A percentile compares a stretch with the other conserved stretches of the same genome.
Evolutionary conservation across 2,329 filamentous ascomycete genomes (phyloP).

Genomic region (Stagonosporopsis tanaceti): DNA sequence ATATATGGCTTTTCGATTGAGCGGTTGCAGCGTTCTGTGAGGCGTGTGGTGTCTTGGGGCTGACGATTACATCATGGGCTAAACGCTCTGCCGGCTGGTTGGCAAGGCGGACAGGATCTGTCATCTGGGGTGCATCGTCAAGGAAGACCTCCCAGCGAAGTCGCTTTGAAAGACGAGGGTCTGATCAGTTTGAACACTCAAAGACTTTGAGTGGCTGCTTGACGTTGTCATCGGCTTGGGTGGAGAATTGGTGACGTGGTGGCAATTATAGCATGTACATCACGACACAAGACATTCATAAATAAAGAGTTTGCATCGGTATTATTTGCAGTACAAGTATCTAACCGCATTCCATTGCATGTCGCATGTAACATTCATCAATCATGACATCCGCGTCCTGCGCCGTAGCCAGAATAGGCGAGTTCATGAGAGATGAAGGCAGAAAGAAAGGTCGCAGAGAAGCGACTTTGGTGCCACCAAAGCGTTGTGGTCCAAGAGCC

Average conservation of each 20-base stretch:
- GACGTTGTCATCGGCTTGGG: background rate
- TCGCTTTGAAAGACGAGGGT: too few species aligned
- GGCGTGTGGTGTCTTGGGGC: background rate
- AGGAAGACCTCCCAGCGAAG: background rate
- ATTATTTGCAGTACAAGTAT: conserved; percentile 22
- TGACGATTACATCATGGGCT: conserved; percentile 13
- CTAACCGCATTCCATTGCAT: conserved; percentile 25
- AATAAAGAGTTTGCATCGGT: conserved; percentile 10
- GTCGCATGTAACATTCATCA: conserved; percentile 20
- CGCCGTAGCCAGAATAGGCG: conserved; percentile 24
- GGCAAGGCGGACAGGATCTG: conserved; percentile 1
- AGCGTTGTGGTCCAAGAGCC: conserved; percentile 36
- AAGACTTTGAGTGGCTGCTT: too few species aligned
- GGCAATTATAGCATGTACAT: background rate
- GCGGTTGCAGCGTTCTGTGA: background rate
- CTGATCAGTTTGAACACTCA: background rate
- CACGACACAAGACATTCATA: background rate
- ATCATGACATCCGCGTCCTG: conserved; percentile 25
- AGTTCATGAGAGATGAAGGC: conserved; percentile 17
- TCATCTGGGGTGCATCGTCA: background rate
- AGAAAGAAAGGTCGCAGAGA: conserved; percentile 27
- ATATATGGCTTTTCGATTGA: background rate
- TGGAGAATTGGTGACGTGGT: background rate
- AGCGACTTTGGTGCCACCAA: conserved; percentile 31
- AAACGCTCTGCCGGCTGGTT: conserved; percentile 4